Conservation (phyloP, 441 rosid species). For the Gossypium aridum region DNA sequence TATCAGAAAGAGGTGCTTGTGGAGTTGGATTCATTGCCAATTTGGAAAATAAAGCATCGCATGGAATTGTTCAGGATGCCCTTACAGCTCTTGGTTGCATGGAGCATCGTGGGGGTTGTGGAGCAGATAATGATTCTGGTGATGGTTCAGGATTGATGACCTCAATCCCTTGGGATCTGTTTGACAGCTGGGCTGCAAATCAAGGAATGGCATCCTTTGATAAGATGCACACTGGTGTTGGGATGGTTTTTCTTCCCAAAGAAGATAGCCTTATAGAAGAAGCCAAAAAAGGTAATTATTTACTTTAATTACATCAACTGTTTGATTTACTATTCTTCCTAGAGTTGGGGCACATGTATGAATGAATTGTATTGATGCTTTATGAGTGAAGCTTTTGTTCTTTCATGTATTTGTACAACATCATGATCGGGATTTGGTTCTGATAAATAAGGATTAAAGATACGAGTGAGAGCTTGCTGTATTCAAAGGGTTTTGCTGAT, state of each 20-base stretch:
- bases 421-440: slow-evolving; percentile 11
- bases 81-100: slow-evolving; percentile 93
- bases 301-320: not conserved
- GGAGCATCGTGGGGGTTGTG: slow-evolving; percentile 99
- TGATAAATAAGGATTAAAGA: slow-evolving; percentile 4
- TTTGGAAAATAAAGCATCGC: slow-evolving; percentile 82
- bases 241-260: slow-evolving; percentile 89
- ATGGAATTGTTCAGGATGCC: slow-evolving; percentile 75
- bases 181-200: slow-evolving; percentile 75
- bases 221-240: slow-evolving; percentile 87
- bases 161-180: slow-evolving; percentile 92
- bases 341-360: not conserved
- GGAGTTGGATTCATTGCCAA: slow-evolving; percentile 99
- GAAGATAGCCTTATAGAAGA: slow-evolving; percentile 53
- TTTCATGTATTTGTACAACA: not conserved
- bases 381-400: not conserved
- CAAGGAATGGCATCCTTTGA: slow-evolving; percentile 78
- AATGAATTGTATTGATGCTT: not conserved
- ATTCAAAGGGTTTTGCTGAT: not conserved
- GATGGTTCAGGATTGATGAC: slow-evolving; percentile 98
- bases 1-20: slow-evolving; percentile 96
- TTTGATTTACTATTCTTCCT: not conserved
- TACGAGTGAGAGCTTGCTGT: not conserved
- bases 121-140: slow-evolving; percentile 98
- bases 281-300: slow-evolving; percentile 75